Percentiles rank a stretch among this genome's conserved stretches.
Conservation (phyloP, 2,329 filamentous ascomycete species). For the Bipolaris sorokiniana region DNA sequence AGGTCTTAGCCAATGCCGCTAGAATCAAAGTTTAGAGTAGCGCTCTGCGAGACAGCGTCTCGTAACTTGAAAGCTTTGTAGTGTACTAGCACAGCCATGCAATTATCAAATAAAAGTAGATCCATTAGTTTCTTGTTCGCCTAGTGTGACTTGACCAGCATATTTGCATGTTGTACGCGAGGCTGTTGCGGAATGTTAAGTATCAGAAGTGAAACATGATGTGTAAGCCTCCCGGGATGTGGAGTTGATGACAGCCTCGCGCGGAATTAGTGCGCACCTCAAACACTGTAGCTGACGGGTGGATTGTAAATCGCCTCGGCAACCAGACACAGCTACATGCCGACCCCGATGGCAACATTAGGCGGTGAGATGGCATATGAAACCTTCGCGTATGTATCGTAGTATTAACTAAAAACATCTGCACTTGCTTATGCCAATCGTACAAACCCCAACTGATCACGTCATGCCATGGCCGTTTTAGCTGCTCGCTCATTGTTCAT, state of each 20-base stretch:
- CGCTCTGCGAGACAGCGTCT: background rate
- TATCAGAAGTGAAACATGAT: background rate
- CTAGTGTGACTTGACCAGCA: background rate
- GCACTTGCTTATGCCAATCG: background rate
- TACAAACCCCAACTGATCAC: constrained; percentile 6
- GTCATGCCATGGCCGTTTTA: constrained; percentile 26
- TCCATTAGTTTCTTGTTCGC: background rate
- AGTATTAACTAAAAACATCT: background rate
- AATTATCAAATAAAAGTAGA: background rate
- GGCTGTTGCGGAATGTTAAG: background rate
- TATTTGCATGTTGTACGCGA: background rate
- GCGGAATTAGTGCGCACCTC: constrained; percentile 7
- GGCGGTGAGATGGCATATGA: background rate
- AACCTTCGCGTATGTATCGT: background rate
- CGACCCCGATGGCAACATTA: background rate
- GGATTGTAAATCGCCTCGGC: constrained; percentile 11
- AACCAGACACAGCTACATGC: background rate
- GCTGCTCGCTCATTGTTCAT: constrained; percentile 27
- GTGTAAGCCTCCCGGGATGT: background rate
- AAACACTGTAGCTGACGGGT: constrained; percentile 7
- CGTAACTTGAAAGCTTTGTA: background rate
- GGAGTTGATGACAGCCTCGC: background rate
- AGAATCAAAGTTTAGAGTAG: background rate
- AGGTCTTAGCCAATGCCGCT: background rate
- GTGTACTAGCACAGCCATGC: no score